These are phyloP conservation scores for Pichia cactophila DNA, from an alignment of 1,139 yeast species.

Conservation along the genomic window DNA sequence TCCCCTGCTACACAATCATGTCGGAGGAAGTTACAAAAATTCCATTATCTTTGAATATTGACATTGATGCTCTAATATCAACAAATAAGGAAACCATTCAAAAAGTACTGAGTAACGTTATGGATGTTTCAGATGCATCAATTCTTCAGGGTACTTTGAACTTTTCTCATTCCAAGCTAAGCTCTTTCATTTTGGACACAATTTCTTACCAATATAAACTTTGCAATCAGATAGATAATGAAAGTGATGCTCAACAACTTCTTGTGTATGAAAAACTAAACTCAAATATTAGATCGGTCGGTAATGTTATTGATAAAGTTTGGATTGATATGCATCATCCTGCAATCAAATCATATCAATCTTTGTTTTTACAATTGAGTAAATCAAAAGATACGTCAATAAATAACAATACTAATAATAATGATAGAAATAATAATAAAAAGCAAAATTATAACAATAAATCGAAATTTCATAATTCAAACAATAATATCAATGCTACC, in stretches of 20 bases:
- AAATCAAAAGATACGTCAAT: not conserved
- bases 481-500: not conserved
- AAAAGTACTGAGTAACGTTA: conserved; percentile 18
- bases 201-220: conserved; percentile 17
- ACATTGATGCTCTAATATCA: conserved; percentile 18
- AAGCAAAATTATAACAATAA: conserved; percentile 1
- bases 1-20: not conserved
- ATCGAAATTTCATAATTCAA: conserved; percentile 14
- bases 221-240: conserved; percentile 4
- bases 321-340: conserved; percentile 65
- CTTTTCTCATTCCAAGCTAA: conserved; percentile 38
- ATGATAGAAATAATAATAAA: not conserved
- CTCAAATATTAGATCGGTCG: conserved; percentile 6
- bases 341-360: conserved; percentile 46
- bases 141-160: conserved; percentile 39
- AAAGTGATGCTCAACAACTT: not conserved
- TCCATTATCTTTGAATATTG: not conserved
- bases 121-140: conserved; percentile 32
- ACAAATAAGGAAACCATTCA: conserved; percentile 18
- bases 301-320: conserved; percentile 35
- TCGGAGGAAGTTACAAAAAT: not conserved
- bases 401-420: not conserved
- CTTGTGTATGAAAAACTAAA: conserved; percentile 6
- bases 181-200: conserved; percentile 33
- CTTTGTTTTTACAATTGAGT: conserved; percentile 31